Evolutionary conservation across 139 green algal genomes (phyloP).

Genomic region (Gonium pectorale): DNA sequence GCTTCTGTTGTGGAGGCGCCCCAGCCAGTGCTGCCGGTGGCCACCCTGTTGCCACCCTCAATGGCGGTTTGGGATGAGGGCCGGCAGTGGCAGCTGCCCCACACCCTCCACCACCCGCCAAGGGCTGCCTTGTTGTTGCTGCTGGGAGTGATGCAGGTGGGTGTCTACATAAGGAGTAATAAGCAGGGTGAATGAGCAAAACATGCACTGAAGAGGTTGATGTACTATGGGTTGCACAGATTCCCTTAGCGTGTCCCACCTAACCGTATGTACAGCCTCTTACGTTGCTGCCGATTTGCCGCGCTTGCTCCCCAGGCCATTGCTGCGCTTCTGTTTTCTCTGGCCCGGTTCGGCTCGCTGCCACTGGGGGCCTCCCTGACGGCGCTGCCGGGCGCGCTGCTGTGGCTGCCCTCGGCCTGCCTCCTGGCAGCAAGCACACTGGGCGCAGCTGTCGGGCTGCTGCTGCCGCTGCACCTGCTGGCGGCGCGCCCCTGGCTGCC

Average conservation of each 20-base stretch:
- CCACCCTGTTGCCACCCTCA: not conserved
- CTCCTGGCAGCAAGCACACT: not conserved
- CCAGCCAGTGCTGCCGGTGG: not conserved
- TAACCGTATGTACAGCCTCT: not conserved
- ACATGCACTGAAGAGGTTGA: not conserved
- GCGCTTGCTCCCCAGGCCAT: not conserved
- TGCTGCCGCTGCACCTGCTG: not conserved
- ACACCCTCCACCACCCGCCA: not conserved
- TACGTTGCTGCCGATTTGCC: too few relatives aligned
- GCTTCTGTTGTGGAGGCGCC: not conserved
- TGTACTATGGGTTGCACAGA: not conserved
- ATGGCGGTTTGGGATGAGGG: too few relatives aligned
- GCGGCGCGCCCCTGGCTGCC: slow-evolving; percentile 24
- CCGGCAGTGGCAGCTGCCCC: not conserved
- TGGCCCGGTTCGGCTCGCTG: not conserved
- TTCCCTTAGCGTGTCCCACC: not conserved
- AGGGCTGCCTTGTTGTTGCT: not conserved
- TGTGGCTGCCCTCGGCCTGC: slow-evolving; percentile 17
- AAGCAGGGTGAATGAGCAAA: not conserved
- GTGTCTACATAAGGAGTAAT: not conserved
- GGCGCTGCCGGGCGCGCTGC: not conserved
- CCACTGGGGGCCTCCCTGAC: slow-evolving; percentile 4
- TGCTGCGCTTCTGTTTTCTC: not conserved
- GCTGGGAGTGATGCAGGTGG: slow-evolving; percentile 11
- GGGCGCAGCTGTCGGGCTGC: not conserved